Evolutionary conservation across 2,329 filamentous ascomycete species (phyloP).

Genomic region (Cytospora schulzeri): DNA sequence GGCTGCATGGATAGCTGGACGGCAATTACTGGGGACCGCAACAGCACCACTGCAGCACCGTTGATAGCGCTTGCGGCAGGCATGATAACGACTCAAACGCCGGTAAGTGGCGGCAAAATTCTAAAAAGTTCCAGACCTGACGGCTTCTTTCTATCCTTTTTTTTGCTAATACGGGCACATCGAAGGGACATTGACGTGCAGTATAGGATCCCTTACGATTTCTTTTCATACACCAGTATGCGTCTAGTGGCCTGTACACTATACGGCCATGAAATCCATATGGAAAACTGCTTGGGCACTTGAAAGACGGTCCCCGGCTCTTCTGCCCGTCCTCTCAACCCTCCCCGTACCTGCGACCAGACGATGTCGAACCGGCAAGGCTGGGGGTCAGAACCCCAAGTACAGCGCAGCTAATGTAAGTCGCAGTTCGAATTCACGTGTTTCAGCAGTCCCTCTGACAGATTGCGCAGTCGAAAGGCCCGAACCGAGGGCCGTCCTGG

Average conservation of each 20-base stretch:
- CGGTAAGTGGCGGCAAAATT: conserved; percentile 20
- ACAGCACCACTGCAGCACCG: too few relatives aligned
- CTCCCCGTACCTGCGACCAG: conserved; percentile 14
- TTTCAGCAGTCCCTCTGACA: neutral
- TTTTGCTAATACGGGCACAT: neutral
- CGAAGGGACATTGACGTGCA: neutral
- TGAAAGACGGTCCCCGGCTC: conserved; percentile 23
- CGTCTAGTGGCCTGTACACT: conserved; percentile 1
- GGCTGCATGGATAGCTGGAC: neutral
- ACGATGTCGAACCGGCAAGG: conserved; percentile 29
- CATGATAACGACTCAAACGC: neutral
- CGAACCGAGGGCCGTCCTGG: conserved; percentile 17
- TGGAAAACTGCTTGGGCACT: conserved; percentile 26
- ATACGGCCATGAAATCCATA: conserved; percentile 25
- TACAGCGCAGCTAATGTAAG: neutral
- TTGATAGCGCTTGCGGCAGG: conserved; percentile 11
- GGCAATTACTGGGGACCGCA: neutral
- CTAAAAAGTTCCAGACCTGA: conserved; percentile 15
- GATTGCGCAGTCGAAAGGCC: neutral
- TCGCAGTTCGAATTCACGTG: too few relatives aligned
- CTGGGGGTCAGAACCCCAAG: conserved; percentile 32
- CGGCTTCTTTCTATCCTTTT: neutral
- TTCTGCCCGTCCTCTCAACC: conserved; percentile 11
- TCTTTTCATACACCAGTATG: conserved; percentile 19
- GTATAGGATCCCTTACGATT: neutral